These are phyloP conservation scores for Fusarium newnesense DNA, from an alignment of 2,329 filamentous ascomycete species.

Conservation along the genomic window DNA sequence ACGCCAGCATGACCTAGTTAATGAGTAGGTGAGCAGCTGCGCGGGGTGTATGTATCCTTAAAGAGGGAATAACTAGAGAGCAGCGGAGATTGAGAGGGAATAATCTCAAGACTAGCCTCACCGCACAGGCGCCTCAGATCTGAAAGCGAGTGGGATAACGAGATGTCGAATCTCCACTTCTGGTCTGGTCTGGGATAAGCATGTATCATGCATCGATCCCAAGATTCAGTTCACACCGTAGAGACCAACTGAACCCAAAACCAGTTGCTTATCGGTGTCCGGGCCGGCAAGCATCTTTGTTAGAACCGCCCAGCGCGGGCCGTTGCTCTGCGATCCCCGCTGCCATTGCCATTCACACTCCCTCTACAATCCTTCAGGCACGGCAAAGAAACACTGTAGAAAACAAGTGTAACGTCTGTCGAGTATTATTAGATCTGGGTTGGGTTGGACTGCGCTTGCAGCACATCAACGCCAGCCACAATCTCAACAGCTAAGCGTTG, in stretches of 20 bases:
- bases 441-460: neutral
- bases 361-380: neutral
- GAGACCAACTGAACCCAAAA: neutral
- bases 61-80: neutral
- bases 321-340: slow-evolving; percentile 14
- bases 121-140: neutral
- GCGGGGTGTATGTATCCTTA: neutral
- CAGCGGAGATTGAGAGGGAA: slow-evolving; percentile 3
- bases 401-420: neutral
- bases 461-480: slow-evolving; percentile 9
- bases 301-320: neutral
- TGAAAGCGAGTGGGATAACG: neutral
- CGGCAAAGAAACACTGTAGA: neutral
- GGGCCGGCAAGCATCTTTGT: neutral
- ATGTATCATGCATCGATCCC: neutral
- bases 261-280: slow-evolving; percentile 3
- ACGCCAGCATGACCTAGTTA: neutral
- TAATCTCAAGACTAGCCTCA: neutral
- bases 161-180: neutral
- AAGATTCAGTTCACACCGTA: neutral
- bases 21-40: neutral
- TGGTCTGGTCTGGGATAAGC: neutral
- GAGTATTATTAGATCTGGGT: slow-evolving; percentile 22
- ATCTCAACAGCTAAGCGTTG: neutral
- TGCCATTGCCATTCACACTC: neutral